phyloP scores from a whole-genome alignment of 2,329 filamentous ascomycete species.

The Aspergillus fischeri region DNA sequence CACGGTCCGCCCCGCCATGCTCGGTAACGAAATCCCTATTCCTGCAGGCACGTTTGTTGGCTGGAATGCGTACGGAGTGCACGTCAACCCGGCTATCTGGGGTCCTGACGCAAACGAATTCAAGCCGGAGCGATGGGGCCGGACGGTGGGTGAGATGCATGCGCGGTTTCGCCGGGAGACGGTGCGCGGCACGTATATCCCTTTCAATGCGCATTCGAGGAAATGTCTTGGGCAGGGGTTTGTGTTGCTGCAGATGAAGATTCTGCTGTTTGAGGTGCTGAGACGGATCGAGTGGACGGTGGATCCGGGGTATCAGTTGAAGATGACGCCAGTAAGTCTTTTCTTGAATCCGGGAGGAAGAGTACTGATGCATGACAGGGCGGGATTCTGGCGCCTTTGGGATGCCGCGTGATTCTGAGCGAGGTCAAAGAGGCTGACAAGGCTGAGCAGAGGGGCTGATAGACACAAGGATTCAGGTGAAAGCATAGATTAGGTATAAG shows the following conservation, averaged over 20 bases:
- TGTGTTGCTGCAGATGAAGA: conserved; percentile 25
- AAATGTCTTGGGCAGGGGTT: conserved; percentile 28
- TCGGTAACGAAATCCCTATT: conserved; percentile 27
- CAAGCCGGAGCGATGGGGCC: conserved; percentile 35
- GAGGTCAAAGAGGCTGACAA: background rate
- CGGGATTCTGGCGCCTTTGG: conserved; percentile 22
- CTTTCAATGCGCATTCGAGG: conserved; percentile 27
- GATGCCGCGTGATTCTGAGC: conserved; percentile 9
- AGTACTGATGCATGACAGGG: conserved; percentile 15
- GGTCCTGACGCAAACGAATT: conserved; percentile 30
- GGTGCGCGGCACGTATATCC: conserved; percentile 24
- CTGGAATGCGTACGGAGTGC: conserved; percentile 40
- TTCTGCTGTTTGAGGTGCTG: conserved; percentile 21
- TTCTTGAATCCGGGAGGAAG: background rate
- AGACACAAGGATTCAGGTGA: background rate
- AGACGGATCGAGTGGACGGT: conserved; percentile 17
- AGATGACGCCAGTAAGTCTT: conserved; percentile 23
- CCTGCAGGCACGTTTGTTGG: conserved; percentile 38
- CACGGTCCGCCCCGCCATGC: conserved; percentile 23
- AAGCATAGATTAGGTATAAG: background rate
- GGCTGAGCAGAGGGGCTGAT: background rate
- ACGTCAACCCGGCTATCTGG: conserved; percentile 33
- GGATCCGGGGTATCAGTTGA: conserved; percentile 20
- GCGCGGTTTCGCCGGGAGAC: conserved; percentile 20
- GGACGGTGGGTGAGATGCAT: conserved; percentile 30